Conservation (phyloP, 2,329 filamentous ascomycete genomes). For the Calonectria henricotiae region DNA sequence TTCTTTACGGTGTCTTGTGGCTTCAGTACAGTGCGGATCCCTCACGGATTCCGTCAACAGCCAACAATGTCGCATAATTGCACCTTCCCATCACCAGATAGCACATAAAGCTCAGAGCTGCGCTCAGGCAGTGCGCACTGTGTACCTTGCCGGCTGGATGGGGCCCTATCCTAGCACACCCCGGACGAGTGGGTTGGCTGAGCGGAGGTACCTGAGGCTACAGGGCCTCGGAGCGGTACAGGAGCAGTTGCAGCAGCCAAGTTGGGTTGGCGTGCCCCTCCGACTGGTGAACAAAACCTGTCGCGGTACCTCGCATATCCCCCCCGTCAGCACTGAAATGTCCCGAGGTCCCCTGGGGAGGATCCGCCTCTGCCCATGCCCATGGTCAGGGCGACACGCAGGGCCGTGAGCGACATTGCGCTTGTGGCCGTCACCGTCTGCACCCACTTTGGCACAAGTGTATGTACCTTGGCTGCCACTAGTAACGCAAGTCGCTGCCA, state of each 20-base stretch:
- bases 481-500: conserved; percentile 28
- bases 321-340: conserved; percentile 20
- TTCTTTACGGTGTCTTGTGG: background rate
- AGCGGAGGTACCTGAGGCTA: conserved; percentile 39
- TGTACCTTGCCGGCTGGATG: conserved; percentile 43
- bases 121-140: conserved; percentile 49
- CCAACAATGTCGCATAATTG: conserved; percentile 32
- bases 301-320: conserved; percentile 19
- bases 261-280: conserved; percentile 18
- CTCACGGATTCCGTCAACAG: conserved; percentile 38
- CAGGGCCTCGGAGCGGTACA: conserved; percentile 4
- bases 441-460: conserved; percentile 33
- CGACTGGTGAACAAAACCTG: conserved; percentile 21
- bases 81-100: conserved; percentile 37
- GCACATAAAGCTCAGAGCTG: conserved; percentile 51
- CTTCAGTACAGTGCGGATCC: background rate
- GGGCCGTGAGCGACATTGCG: conserved; percentile 26
- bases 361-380: conserved; percentile 27
- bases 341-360: conserved; percentile 23
- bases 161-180: conserved; percentile 36
- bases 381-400: conserved; percentile 17
- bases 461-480: conserved; percentile 24
- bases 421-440: conserved; percentile 26
- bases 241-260: conserved; percentile 19
- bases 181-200: conserved; percentile 33